Conservation (phyloP, 2,329 filamentous ascomycete genomes). For the Sporothrix variecibatus region DNA sequence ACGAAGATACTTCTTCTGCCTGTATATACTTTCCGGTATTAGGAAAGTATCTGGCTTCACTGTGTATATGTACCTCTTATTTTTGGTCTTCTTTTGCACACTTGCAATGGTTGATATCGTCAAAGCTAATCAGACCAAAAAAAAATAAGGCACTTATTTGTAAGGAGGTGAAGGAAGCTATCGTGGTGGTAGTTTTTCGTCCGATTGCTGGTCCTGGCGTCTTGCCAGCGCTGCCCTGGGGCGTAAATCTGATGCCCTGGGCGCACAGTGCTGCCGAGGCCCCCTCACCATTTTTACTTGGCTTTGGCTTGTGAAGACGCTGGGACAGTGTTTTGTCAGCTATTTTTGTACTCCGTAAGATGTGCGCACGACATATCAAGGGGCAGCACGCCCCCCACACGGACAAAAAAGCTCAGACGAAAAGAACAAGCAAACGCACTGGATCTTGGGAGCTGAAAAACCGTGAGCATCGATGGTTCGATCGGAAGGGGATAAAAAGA, state of each 20-base stretch:
- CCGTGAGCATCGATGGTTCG: neutral
- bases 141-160: neutral
- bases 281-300: neutral
- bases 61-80: neutral
- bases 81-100: neutral
- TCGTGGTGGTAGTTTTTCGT: neutral
- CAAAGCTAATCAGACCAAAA: neutral
- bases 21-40: neutral
- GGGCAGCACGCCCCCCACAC: neutral
- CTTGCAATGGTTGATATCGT: neutral
- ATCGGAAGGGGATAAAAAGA: neutral
- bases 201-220: neutral
- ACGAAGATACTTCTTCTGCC: neutral
- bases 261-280: conserved; percentile 12
- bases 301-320: conserved; percentile 18
- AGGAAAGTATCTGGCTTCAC: neutral
- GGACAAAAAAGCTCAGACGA: neutral
- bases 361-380: neutral
- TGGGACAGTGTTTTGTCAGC: neutral
- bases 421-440: neutral
- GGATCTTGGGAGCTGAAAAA: neutral
- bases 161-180: neutral
- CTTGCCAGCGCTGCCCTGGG: neutral
- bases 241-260: neutral
- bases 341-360: neutral